phyloP scores from a whole-genome alignment of 352 stramenopile genomes.

The Phytophthora pluvialis region DNA sequence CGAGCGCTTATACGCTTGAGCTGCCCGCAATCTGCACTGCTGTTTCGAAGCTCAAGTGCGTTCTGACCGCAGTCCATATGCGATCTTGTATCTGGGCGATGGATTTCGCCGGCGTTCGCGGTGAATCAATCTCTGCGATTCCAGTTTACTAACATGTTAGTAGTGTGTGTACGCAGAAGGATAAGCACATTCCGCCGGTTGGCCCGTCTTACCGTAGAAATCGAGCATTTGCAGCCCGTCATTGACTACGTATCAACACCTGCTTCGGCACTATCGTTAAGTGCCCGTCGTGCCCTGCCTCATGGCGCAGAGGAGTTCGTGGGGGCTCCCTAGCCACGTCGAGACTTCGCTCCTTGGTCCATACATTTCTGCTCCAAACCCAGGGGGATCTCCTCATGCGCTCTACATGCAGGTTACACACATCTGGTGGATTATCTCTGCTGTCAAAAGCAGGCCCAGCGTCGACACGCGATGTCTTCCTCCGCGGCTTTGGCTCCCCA shows the following conservation, averaged over 20 bases:
- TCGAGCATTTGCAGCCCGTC: constrained; percentile 3
- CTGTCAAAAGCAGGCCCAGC: constrained; percentile 20
- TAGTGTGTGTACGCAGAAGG: not conserved
- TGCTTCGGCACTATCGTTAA: not conserved
- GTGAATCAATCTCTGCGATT: not conserved
- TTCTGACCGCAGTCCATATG: constrained; percentile 11
- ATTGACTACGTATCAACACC: not conserved
- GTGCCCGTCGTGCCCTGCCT: constrained; percentile 17
- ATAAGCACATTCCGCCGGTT: constrained; percentile 8
- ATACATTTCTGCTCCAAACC: constrained; percentile 19
- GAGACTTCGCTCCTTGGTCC: constrained; percentile 11
- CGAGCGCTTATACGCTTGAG: constrained; percentile 14
- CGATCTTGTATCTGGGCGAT: not conserved
- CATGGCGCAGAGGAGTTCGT: constrained; percentile 11
- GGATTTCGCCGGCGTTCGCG: constrained; percentile 7
- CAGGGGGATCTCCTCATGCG: constrained; percentile 14
- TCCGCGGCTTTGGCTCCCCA: constrained; percentile 11
- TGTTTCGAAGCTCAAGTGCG: too few relatives aligned
- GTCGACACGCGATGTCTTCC: constrained; percentile 13
- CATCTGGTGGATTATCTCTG: not conserved
- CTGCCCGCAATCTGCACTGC: constrained; percentile 13
- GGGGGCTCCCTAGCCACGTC: not conserved
- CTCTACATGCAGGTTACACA: constrained; percentile 31
- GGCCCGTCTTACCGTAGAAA: too few relatives aligned
- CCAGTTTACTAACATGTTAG: not conserved